Conservation (phyloP, 805 yeast species). For the Starmerella khaoyaiensis region DNA sequence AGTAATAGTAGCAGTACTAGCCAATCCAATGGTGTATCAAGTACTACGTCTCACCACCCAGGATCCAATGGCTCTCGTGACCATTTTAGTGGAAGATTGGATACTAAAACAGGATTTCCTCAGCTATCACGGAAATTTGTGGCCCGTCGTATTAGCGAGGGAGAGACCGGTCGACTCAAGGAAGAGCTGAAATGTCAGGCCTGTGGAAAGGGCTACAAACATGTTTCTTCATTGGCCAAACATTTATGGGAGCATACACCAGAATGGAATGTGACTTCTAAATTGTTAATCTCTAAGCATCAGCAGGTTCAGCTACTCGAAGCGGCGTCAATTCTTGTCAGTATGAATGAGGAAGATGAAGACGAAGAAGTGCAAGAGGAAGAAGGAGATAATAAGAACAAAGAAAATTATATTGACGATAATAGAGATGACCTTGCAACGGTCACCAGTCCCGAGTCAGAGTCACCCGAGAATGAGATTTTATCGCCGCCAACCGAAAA, state of each 20-base stretch:
- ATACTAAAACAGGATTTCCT: conserved; percentile 10
- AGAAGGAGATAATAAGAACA: conserved; percentile 18
- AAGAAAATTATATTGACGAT: conserved; percentile 12
- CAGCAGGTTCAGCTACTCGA: conserved; percentile 74
- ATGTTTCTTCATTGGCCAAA: conserved; percentile 73
- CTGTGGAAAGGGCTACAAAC: conserved; percentile 85
- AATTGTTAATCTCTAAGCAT: conserved; percentile 68
- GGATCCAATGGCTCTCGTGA: not conserved
- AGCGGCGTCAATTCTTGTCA: conserved; percentile 52
- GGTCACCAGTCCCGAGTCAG: not conserved
- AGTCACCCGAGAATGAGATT: not conserved
- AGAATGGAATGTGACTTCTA: conserved; percentile 81
- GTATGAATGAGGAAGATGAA: conserved; percentile 40
- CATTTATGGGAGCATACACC: conserved; percentile 93
- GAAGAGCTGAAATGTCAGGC: conserved; percentile 81
- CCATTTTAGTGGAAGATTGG: not conserved
- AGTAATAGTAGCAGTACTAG: too few species aligned
- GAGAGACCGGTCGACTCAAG: conserved; percentile 71
- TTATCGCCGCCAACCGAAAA: not conserved
- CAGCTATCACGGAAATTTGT: conserved; percentile 42
- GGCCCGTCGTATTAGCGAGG: conserved; percentile 71
- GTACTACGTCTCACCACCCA: not conserved
- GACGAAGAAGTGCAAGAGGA: conserved; percentile 14
- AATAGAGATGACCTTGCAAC: conserved; percentile 1
- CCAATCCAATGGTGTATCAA: too few species aligned